Percentiles rank a stretch among this genome's conserved stretches.
These are phyloP conservation scores for rapeseed (Brassica napus) DNA, from an alignment of 345 rosid genomes.

Conservation along the genomic window DNA sequence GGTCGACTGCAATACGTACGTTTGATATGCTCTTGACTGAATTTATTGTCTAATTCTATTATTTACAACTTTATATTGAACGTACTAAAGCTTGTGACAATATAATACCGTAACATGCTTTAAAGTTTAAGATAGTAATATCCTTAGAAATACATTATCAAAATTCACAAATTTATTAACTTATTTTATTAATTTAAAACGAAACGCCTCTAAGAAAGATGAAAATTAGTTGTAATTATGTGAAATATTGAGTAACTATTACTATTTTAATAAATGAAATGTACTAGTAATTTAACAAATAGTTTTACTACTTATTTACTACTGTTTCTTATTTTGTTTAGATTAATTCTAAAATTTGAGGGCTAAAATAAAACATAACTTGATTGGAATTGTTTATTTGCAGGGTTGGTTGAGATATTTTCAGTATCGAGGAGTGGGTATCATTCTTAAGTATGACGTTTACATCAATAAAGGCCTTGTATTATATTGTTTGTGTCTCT, in stretches of 20 bases:
- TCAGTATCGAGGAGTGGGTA: neutral
- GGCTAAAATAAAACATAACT: neutral
- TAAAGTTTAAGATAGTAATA: neutral
- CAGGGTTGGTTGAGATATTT: conserved; percentile 33
- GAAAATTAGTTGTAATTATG: neutral
- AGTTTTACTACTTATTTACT: neutral
- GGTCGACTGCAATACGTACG: conserved; percentile 67
- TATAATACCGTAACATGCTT: neutral
- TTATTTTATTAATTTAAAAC: neutral
- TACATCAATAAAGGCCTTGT: conserved; percentile 22
- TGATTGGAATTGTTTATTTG: neutral
- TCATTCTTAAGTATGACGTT: neutral
- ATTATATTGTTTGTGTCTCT: conserved; percentile 16
- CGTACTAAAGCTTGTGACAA: neutral
- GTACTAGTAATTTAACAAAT: neutral
- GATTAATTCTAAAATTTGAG: neutral
- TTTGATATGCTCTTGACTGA: conserved; percentile 13
- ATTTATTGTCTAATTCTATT: neutral
- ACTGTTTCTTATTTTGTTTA: neutral
- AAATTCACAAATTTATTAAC: neutral
- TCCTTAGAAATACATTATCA: neutral
- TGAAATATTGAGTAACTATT: neutral
- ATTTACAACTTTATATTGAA: neutral
- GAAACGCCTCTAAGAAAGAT: neutral
- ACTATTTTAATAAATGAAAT: neutral